phyloP scores from a whole-genome alignment of 805 yeast species.

The Metschnikowia lachancei region DNA sequence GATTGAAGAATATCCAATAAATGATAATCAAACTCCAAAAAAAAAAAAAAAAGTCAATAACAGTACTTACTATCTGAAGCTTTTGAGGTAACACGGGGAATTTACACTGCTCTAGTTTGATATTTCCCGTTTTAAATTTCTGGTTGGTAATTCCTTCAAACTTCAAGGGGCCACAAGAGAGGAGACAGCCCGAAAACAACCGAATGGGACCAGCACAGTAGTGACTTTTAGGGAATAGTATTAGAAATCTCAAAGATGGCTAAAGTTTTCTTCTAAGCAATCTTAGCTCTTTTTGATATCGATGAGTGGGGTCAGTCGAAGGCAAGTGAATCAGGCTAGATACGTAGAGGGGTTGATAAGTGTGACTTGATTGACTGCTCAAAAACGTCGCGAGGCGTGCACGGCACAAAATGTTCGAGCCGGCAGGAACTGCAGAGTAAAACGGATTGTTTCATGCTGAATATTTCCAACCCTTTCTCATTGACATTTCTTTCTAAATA shows the following conservation, averaged over 20 bases:
- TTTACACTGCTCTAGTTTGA: background rate
- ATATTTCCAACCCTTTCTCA: too few species aligned
- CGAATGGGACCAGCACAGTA: background rate
- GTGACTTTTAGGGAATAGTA: background rate
- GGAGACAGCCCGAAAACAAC: background rate
- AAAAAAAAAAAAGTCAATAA: background rate
- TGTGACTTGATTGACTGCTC: constrained; percentile 7
- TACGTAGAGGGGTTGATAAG: constrained; percentile 4
- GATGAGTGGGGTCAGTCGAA: background rate
- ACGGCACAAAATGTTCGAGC: background rate
- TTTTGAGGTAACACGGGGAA: background rate
- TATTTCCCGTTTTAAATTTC: background rate
- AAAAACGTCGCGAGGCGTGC: constrained; percentile 10
- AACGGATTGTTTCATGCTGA: too few species aligned
- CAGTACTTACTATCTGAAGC: background rate
- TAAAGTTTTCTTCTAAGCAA: background rate
- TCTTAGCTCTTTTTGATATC: background rate
- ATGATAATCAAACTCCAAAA: background rate
- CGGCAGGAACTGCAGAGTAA: too few species aligned
- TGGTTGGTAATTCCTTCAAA: background rate
- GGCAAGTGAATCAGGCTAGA: background rate
- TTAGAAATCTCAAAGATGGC: background rate
- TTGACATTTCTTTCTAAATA: too few species aligned
- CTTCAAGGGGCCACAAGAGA: background rate
- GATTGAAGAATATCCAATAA: background rate